phyloP scores from a whole-genome alignment of 2,329 filamentous ascomycete genomes.

The Alternaria ventricosa region DNA sequence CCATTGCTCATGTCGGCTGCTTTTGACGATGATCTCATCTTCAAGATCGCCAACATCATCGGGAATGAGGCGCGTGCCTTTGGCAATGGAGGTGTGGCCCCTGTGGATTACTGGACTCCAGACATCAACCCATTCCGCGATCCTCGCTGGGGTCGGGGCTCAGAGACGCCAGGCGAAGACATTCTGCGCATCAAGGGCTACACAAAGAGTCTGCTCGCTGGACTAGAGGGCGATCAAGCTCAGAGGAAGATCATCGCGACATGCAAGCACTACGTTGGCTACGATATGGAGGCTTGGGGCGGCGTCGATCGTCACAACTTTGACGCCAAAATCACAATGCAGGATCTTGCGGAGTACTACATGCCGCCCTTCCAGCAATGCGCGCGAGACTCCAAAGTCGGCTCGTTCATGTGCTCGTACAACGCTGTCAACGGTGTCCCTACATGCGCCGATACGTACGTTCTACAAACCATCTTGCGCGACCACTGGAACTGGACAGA shows the following conservation, averaged over 20 bases:
- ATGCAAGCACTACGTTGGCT: conserved; percentile 54
- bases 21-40: conserved; percentile 68
- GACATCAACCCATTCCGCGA: conserved; percentile 72
- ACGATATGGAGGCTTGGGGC: conserved; percentile 40
- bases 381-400: conserved; percentile 53
- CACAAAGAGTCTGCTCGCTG: conserved; percentile 34
- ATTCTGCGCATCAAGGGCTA: conserved; percentile 59
- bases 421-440: conserved; percentile 71
- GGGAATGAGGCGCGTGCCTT: conserved; percentile 70
- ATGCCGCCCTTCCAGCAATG: conserved; percentile 67
- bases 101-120: conserved; percentile 67
- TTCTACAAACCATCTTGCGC: conserved; percentile 68
- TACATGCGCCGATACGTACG: conserved; percentile 67
- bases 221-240: conserved; percentile 24
- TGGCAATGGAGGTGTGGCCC: conserved; percentile 64
- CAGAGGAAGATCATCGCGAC: conserved; percentile 51
- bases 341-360: conserved; percentile 73
- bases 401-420: conserved; percentile 62
- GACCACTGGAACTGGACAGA: conserved; percentile 70
- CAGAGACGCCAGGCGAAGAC: conserved; percentile 65
- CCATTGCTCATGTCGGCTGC: conserved; percentile 68
- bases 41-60: conserved; percentile 62
- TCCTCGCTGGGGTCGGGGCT: conserved; percentile 67
- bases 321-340: conserved; percentile 62
- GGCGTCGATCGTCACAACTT: conserved; percentile 55